Evolutionary conservation across 306 rosid species (phyloP), one percentile per base, ranked within the genome.

Genomic region (Pterocarpus macrocarpus): DNA sequence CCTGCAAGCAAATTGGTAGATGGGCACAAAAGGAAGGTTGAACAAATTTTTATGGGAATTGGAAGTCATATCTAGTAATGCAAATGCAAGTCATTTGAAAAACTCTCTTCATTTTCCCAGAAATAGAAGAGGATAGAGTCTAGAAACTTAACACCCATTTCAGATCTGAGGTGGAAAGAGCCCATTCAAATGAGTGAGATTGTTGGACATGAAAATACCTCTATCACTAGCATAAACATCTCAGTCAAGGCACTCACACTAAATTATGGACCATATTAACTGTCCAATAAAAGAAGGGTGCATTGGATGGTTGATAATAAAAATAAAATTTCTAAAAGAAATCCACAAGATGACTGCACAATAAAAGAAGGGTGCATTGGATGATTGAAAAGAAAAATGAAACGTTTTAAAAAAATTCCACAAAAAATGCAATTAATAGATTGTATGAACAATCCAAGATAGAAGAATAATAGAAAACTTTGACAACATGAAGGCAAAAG

Each of bases 1-100:
- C 97, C 97, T 93, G 87, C 38, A 74, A 69, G 44, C 80, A 50
- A 47, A 16, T 35, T 35, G 38, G 56, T 5, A 52, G 15, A 49
- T 55, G 66, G 11, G 47, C 1, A 68, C 50, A 61, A 55, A 53
- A n/a, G 8, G 41, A 73, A 71, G 32, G 41, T 57, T 34, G 71
- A 82, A 45, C 4, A 66, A 58, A 38, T 34, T 63, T 44, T 30
- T 17, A 34, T 8, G 32, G 16, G 56, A 30, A 41, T 7, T 44
- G 14, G 56, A 66, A 16, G 16, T 22, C 64, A 56, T 14, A 11
- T 55, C 57, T 15, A 17, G 9, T 8, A 16, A 78, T 4, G 53
- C 41, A 41, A 35, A 45, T 41, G 69, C 7, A n/a, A 61, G 74
- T 32, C 14, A 41, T 15, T 3, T 22, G 43, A 50, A 71, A 74